Base-by-base conservation (phyloP, 2,329 filamentous ascomycete genomes). In the Blastomyces emzantsi region DNA sequence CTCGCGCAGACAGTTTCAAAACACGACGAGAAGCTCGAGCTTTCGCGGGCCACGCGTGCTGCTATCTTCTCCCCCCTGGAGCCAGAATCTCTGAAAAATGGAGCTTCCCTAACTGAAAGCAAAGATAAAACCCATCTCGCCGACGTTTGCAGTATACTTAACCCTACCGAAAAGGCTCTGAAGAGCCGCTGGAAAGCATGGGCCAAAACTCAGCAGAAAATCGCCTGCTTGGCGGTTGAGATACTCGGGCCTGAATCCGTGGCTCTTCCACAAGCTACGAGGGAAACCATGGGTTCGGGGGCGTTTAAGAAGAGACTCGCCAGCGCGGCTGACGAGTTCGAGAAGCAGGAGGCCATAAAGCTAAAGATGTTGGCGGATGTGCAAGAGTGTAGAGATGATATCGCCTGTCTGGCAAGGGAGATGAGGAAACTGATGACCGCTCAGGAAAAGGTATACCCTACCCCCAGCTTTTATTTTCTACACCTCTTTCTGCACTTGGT, bases 161-260 rank as follows among this genome's bases (percentile, higher is more conserved):
- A n/a, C 45, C 25, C 41, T 47, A 6, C 22, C 41, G 64, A 67
- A 39, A 64, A 64, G 19, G 47, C 64, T 19, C 49, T 71, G 45
- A 54, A 67, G 4, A 33, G 54, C 3, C 58, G 66, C 33, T 68
- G 66, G 63, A 65, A 66, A 28, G 69, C 70, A 57, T 72, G 68
- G 69, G 57, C 39, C 41, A 62, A 64, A 33, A 63, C 67, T 33
- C 68, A 71, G 47, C 64, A 64, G 30, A 64, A 70, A 30, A 63
- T 72, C 51, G 22, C 62, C 39, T 65, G 63, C 41, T 55, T 71
- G 30, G 66, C 64, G 4, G 57, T 65, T 19, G 67, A 69, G 55
- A 64, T 67, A 13, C 59, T 69, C 5, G 68, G 68, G 2, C 19
- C 58, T 36, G 47, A 61, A 28, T 45, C 28, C 5, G 49, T 65